phyloP scores from a whole-genome alignment of 306 rosid species.

The Acacia crassicarpa region DNA sequence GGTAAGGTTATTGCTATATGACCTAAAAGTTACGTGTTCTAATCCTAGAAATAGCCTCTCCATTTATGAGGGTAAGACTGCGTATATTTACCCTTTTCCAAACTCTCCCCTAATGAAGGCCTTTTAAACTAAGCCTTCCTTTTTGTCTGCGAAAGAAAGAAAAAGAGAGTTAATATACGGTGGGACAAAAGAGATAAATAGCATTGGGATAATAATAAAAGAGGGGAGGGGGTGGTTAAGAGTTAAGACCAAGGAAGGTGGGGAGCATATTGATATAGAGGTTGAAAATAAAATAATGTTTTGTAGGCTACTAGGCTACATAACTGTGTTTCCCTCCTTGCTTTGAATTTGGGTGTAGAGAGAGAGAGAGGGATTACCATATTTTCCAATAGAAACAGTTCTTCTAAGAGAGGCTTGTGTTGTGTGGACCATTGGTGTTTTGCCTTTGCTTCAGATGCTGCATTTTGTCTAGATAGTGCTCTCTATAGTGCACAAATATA shows the following conservation, averaged over 20 bases:
- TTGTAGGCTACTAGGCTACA: constrained; percentile 55
- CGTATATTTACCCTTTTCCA: too few relatives aligned
- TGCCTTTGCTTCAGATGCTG: constrained; percentile 34
- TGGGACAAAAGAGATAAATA: constrained; percentile 38
- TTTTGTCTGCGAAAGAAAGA: too few relatives aligned
- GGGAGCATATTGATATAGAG: constrained; percentile 86
- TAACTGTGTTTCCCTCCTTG: constrained; percentile 46
- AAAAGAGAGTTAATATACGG: constrained; percentile 15
- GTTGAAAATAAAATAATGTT: constrained; percentile 65
- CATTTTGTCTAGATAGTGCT: constrained; percentile 63
- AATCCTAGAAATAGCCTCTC: too few relatives aligned
- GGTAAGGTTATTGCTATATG: too few relatives aligned
- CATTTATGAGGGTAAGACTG: too few relatives aligned
- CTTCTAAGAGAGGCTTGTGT: constrained; percentile 32
- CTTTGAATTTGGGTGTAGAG: constrained; percentile 38
- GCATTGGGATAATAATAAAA: constrained; percentile 41
- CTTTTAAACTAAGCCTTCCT: fast-evolving
- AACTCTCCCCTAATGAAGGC: fast-evolving
- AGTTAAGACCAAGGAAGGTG: constrained; percentile 81
- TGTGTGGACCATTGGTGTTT: constrained; percentile 61
- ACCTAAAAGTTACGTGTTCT: fast-evolving
- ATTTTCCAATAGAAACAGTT: constrained; percentile 60
- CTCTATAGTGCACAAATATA: constrained; percentile 32
- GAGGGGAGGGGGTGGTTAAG: constrained; percentile 33
- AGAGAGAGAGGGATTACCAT: constrained; percentile 29